Evolutionary conservation across 2,329 filamentous ascomycete genomes (phyloP).

Genomic region (Incumbomyces lentus): DNA sequence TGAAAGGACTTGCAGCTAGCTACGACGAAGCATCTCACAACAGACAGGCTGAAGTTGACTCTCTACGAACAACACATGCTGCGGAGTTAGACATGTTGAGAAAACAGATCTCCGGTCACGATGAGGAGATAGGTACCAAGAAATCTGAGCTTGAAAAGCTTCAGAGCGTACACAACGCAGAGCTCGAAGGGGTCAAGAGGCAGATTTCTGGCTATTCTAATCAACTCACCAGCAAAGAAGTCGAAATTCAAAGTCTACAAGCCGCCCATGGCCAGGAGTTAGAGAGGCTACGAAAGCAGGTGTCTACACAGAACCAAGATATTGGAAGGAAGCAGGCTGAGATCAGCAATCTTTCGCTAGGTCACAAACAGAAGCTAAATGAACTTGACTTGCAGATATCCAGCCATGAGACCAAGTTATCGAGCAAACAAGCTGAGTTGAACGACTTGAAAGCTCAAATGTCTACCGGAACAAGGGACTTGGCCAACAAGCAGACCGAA

Average conservation of each 20-base stretch:
- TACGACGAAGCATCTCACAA: neutral
- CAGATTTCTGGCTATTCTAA: neutral
- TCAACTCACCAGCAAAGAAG: neutral
- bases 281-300: neutral
- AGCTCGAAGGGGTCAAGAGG: conserved; percentile 1
- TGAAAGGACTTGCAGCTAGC: neutral
- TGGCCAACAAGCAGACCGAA: neutral
- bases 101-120: neutral
- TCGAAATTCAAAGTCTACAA: neutral
- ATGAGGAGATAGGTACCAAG: neutral
- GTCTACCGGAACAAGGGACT: neutral
- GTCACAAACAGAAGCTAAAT: neutral
- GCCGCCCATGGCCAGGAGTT: neutral
- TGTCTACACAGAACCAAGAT: neutral
- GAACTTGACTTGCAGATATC: neutral
- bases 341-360: neutral
- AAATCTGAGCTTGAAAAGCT: neutral
- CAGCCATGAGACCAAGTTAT: neutral
- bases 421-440: neutral
- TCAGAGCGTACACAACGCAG: neutral
- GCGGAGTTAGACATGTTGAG: conserved; percentile 2
- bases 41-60: neutral
- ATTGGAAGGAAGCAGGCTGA: neutral
- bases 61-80: neutral
- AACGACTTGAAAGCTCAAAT: neutral